A percentile compares a stretch with the other conserved stretches of the same genome.
phyloP scores from a whole-genome alignment of 371 early-diverging fungal species.

The Mortierella sp. region DNA sequence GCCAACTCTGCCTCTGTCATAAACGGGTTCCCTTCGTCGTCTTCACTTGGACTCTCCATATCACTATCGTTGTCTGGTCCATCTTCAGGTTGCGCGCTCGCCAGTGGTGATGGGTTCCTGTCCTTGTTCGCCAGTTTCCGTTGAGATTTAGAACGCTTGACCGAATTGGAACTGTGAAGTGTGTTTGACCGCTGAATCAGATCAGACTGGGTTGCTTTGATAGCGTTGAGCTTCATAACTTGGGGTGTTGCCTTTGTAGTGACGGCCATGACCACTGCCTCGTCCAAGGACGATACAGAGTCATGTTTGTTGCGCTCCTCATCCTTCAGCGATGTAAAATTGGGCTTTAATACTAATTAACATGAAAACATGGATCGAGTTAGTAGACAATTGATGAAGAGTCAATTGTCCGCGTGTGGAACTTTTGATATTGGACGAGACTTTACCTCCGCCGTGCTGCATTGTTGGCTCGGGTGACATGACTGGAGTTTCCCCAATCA shows the following conservation, averaged over 20 bases:
- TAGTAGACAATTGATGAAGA: not conserved
- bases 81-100: not conserved
- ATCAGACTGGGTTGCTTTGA: constrained; percentile 41
- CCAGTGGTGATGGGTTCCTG: constrained; percentile 22
- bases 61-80: not conserved
- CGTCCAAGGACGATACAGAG: constrained; percentile 45
- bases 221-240: constrained; percentile 41
- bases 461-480: constrained; percentile 20
- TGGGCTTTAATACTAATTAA: constrained; percentile 21
- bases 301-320: constrained; percentile 37
- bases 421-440: too few relatives aligned
- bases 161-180: constrained; percentile 46
- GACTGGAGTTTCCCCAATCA: constrained; percentile 41
- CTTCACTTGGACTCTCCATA: too few relatives aligned
- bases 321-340: constrained; percentile 12
- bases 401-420: too few relatives aligned
- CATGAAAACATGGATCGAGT: not conserved
- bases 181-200: constrained; percentile 47
- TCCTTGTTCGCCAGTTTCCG: constrained; percentile 16
- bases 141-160: constrained; percentile 40
- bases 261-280: constrained; percentile 50
- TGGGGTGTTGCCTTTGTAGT: constrained; percentile 47
- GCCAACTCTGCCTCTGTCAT: constrained; percentile 23
- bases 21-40: constrained; percentile 21
- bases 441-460: constrained; percentile 25